Evolutionary conservation across 192 early-diverging fungal species (phyloP).

Genomic region (Phlyctochytrium bullatum): DNA sequence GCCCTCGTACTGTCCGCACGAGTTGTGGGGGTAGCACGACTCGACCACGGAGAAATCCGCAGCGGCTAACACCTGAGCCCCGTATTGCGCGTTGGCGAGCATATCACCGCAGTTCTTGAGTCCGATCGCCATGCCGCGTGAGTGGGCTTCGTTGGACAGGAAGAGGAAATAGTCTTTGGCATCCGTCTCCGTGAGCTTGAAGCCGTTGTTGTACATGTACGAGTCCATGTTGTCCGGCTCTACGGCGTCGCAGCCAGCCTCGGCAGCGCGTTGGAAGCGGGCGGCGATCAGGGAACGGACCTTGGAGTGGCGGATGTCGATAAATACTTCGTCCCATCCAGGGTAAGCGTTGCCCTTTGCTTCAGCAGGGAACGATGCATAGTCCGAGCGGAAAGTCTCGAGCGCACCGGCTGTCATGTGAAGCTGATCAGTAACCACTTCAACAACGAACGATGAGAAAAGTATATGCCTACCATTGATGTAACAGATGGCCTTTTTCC

Average conservation of each 20-base stretch:
- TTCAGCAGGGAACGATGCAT: slow-evolving; percentile 6
- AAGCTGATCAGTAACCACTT: background rate
- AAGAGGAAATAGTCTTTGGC: slow-evolving; percentile 9
- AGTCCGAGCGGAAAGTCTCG: slow-evolving; percentile 5
- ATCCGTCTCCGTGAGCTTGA: slow-evolving; percentile 3
- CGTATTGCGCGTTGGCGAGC: background rate
- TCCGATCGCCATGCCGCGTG: slow-evolving; percentile 15
- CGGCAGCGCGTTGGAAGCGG: slow-evolving; percentile 9
- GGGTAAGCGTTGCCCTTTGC: slow-evolving; percentile 15
- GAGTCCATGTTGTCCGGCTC: slow-evolving; percentile 29
- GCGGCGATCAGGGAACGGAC: slow-evolving; percentile 15
- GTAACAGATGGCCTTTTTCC: slow-evolving; percentile 16
- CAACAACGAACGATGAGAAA: background rate
- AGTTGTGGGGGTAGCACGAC: background rate
- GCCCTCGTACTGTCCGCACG: slow-evolving; percentile 6
- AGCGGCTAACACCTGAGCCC: background rate
- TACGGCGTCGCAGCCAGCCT: slow-evolving; percentile 16
- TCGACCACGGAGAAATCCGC: slow-evolving; percentile 18
- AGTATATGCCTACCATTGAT: slow-evolving; percentile 10
- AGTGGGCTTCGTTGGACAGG: slow-evolving; percentile 4
- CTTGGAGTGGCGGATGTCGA: slow-evolving; percentile 14
- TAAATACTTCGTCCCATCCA: slow-evolving; percentile 26
- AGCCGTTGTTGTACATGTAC: slow-evolving; percentile 9
- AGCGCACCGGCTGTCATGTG: background rate
- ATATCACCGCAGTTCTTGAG: slow-evolving; percentile 12